These are phyloP conservation scores for Solanum chilense DNA, from an alignment of 257 asterid genomes.

Conservation along the genomic window DNA sequence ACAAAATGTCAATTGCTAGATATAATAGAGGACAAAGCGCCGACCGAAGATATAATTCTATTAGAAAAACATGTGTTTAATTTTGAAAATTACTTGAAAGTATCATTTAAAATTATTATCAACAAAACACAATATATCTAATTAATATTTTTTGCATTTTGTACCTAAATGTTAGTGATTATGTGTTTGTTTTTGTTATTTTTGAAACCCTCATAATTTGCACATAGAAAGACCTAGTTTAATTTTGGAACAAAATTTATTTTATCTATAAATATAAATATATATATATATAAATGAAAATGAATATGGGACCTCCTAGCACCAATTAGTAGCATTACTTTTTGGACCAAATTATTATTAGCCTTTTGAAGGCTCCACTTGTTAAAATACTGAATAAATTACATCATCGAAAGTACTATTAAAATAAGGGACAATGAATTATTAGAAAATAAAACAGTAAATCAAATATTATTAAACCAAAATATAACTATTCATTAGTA, in stretches of 20 bases:
- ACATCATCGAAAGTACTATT: neutral
- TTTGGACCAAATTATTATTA: neutral
- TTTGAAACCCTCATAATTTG: neutral
- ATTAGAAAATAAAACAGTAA: neutral
- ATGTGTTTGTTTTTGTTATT: neutral
- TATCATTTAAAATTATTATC: neutral
- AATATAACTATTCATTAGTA: neutral
- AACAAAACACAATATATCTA: neutral
- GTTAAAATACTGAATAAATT: neutral
- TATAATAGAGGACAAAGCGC: neutral
- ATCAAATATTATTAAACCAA: neutral
- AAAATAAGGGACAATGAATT: neutral
- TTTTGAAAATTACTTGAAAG: neutral
- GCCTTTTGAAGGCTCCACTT: neutral
- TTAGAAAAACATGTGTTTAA: neutral
- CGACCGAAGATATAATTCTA: neutral
- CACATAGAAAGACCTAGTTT: neutral
- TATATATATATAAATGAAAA: no score
- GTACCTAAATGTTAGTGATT: neutral
- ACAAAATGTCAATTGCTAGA: neutral
- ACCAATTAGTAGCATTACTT: neutral
- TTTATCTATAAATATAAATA: neutral
- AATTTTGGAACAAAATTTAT: fast-evolving
- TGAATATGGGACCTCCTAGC: neutral
- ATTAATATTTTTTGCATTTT: neutral